Conservation (phyloP, 2,329 filamentous ascomycete species). For the Aspergillus aculeatinus region DNA sequence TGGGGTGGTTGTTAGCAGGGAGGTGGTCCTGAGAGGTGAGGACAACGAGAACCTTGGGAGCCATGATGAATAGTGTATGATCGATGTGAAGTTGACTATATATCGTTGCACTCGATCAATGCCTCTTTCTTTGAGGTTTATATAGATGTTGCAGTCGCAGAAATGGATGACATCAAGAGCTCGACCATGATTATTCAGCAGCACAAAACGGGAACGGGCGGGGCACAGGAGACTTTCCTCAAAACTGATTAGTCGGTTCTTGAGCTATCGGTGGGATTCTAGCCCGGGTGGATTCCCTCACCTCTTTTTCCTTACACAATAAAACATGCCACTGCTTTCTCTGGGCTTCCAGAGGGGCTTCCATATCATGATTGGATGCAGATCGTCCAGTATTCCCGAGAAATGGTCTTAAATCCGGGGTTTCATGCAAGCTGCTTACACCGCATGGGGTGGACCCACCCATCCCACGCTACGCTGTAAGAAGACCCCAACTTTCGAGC, state of each 20-base stretch:
- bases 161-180: constrained; percentile 6
- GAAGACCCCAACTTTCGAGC: too few relatives aligned
- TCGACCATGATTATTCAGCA: not conserved
- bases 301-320: not conserved
- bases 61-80: constrained; percentile 20
- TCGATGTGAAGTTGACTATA: not conserved
- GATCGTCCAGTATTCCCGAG: not conserved
- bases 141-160: not conserved
- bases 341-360: not conserved
- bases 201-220: not conserved
- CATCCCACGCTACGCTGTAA: too few relatives aligned
- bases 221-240: not conserved
- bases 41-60: constrained; percentile 66
- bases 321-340: not conserved
- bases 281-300: not conserved
- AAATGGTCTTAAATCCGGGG: not conserved
- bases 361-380: not conserved
- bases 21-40: constrained; percentile 61
- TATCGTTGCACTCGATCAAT: not conserved
- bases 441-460: not conserved
- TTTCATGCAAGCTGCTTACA: not conserved
- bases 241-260: not conserved
- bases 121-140: not conserved
- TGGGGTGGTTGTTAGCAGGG: constrained; percentile 49
- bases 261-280: not conserved